Base-by-base conservation (phyloP, 805 yeast species). In the Scheffersomyces lignosus region DNA sequence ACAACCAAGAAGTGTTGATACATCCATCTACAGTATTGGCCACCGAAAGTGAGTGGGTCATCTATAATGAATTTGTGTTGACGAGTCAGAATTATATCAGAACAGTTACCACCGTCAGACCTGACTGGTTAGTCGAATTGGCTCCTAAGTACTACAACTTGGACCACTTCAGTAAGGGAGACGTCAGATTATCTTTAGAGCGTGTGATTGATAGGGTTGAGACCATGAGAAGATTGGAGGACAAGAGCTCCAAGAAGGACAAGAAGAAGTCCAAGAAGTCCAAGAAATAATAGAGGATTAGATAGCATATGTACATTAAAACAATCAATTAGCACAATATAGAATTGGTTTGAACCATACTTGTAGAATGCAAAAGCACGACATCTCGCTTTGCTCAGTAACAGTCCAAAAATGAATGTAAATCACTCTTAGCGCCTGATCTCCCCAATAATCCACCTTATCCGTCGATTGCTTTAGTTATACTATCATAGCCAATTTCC, bases 31-130 rank as follows among this genome's bases (percentile, higher is more conserved):
- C 97, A 1, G 93, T 89, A 8, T 67, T 91, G 40, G 84, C 86
- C n/a, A 83, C 81, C 40, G 93, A 87, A 40, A 83, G 83, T 43
- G 97, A 91, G 58, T 93, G 96, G 91, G 87, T 93, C 31, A 73
- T 93, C 33, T 93, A 93, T 71, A 87, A 93, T 63, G 99, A 91
- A 66, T 87, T 91, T 66, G 98, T 91, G 25, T 72, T 91, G 46
- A 93, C 99, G 1, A 80, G 95, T 6, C 86, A 90, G 62, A 93
- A 91, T 56, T 93, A 91, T 60, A 88, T 93, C 41, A 77, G 99
- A 54, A 93, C 98, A 0, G 96, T 91, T 12, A 91, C 97, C 15
- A 74, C 83, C 4, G 81, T 93, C 29, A 83, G 81, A 58, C 95
- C 97, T 1, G 97, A 90, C 52, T 86, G 98, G 96, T 74, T 89